A percentile compares a stretch with the other conserved stretches of the same genome.
These are phyloP conservation scores for Corylus avellana DNA, from an alignment of 306 rosid species.

Conservation along the genomic window DNA sequence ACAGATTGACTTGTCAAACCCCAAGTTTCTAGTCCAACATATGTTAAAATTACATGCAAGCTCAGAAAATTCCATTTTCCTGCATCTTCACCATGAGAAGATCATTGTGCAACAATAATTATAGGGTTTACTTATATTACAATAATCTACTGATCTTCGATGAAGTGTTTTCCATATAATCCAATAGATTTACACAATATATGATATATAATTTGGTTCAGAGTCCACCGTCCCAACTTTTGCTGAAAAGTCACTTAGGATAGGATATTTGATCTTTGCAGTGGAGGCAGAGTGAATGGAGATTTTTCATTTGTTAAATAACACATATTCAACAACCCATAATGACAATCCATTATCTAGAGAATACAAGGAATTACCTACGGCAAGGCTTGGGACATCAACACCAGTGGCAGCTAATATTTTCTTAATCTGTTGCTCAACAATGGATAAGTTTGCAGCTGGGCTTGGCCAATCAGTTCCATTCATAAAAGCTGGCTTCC, in stretches of 20 bases:
- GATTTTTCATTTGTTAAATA: constrained; percentile 11
- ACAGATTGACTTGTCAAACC: constrained; percentile 25
- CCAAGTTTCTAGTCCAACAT: constrained; percentile 6
- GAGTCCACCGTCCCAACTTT: constrained; percentile 11
- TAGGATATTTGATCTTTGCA: constrained; percentile 10
- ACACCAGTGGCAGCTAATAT: constrained; percentile 88
- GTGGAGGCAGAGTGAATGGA: not conserved
- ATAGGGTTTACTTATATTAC: not conserved
- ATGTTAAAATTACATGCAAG: constrained; percentile 12
- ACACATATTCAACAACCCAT: not conserved
- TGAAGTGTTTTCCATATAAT: constrained; percentile 6
- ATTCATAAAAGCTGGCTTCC: constrained; percentile 96
- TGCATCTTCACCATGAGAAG: constrained; percentile 11
- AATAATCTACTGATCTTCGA: not conserved
- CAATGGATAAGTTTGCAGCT: constrained; percentile 76
- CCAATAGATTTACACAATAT: constrained; percentile 19
- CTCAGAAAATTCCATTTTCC: constrained; percentile 9
- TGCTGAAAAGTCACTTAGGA: constrained; percentile 13
- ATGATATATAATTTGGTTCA: constrained; percentile 10
- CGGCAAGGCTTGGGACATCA: constrained; percentile 87
- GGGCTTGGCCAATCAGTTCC: constrained; percentile 99
- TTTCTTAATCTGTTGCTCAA: constrained; percentile 84
- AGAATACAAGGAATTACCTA: constrained; percentile 54
- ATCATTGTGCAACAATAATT: not conserved
- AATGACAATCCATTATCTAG: not conserved